Percentiles rank a stretch among this genome's conserved stretches.
These are phyloP conservation scores for Yarrowia osloensis DNA, from an alignment of 805 yeast species.

Conservation along the genomic window DNA sequence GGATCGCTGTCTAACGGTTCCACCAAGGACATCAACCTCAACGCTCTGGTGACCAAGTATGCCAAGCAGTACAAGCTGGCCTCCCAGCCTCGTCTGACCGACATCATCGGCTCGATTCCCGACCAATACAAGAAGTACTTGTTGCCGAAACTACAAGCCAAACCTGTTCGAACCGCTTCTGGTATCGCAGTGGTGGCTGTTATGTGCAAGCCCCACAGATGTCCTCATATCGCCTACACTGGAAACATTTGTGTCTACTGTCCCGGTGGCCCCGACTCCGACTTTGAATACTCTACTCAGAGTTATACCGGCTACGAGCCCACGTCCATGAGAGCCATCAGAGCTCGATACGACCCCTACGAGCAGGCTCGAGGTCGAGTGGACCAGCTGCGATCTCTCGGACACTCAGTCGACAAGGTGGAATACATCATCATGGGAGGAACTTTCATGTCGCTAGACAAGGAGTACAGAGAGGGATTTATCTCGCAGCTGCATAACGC, in stretches of 20 bases:
- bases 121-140: conserved; percentile 91
- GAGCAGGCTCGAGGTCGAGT: conserved; percentile 98
- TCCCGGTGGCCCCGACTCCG: conserved; percentile 99
- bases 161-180: conserved; percentile 96
- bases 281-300: conserved; percentile 96
- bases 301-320: conserved; percentile 99
- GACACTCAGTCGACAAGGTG: conserved; percentile 95
- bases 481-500: conserved; percentile 93
- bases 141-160: conserved; percentile 93
- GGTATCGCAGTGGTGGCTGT: conserved; percentile 99
- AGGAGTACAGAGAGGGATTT: conserved; percentile 84
- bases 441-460: conserved; percentile 93
- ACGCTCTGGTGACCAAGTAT: conserved; percentile 80
- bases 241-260: conserved; percentile 97
- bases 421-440: conserved; percentile 99
- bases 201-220: conserved; percentile 98
- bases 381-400: conserved; percentile 91
- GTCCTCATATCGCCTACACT: conserved; percentile 98
- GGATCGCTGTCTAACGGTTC: conserved; percentile 61
- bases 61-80: conserved; percentile 90
- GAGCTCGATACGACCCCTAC: conserved; percentile 97
- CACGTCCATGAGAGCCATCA: conserved; percentile 97
- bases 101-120: conserved; percentile 91
- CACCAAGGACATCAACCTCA: conserved; percentile 79
- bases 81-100: conserved; percentile 92